A percentile compares a stretch with the other conserved stretches of the same genome.
These are phyloP conservation scores for Sphaceloma murrayae DNA, from an alignment of 2,329 filamentous ascomycete genomes.

Conservation along the genomic window DNA sequence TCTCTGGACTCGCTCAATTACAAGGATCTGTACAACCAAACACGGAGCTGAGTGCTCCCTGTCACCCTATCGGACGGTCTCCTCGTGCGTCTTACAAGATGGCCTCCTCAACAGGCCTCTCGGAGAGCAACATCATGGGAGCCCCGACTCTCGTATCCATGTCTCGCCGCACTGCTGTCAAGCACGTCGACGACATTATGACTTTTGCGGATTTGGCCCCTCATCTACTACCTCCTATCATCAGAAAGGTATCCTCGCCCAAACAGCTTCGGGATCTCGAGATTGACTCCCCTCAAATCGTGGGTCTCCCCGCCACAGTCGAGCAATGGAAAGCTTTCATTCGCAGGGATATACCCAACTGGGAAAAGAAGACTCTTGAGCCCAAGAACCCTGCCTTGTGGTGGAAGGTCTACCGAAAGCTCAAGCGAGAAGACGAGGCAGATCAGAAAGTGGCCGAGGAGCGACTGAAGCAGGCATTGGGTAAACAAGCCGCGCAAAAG, in stretches of 20 bases:
- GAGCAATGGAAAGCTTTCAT: constrained; percentile 77
- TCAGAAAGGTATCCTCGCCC: constrained; percentile 62
- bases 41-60: background rate
- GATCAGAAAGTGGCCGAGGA: constrained; percentile 28
- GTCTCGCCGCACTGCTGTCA: constrained; percentile 33
- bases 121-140: background rate
- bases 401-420: constrained; percentile 61
- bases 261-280: constrained; percentile 65
- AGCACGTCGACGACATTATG: constrained; percentile 42
- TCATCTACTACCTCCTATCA: constrained; percentile 54
- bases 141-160: constrained; percentile 30
- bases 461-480: constrained; percentile 44
- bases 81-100: background rate
- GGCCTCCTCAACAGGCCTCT: background rate
- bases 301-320: constrained; percentile 46
- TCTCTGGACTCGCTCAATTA: background rate
- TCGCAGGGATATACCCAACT: constrained; percentile 61
- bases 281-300: constrained; percentile 64
- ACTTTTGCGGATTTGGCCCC: constrained; percentile 66
- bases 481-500: constrained; percentile 48
- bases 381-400: constrained; percentile 61
- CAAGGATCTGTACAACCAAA: constrained; percentile 1
- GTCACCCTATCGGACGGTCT: background rate
- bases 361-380: constrained; percentile 52
- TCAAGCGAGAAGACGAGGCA: constrained; percentile 33